Base-by-base conservation (phyloP, 257 asterid species). In the Gentiana straminea region DNA sequence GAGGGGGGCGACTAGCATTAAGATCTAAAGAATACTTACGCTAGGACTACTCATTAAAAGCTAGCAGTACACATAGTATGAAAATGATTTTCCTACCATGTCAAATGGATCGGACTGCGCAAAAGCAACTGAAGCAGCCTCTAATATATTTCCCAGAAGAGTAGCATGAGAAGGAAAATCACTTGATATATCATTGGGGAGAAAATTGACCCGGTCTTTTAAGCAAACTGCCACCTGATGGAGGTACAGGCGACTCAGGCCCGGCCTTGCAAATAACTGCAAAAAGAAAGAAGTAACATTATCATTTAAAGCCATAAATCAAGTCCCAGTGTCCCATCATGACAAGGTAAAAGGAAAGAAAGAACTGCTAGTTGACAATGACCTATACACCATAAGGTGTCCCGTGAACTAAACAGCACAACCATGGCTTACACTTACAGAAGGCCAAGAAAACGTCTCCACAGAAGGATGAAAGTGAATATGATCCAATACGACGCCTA, bases 141-240 rank as follows among this genome's bases (percentile, higher is more conserved):
- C 97, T 79, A 88, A 66, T 53, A 92, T 69, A 70, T 92, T 92
- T 59, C 90, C 95, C 52, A 92, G 77, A 62, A 88, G 85, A 77
- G 94, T 83, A 64, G 97, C 97, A 73, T 80, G 74, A 60, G 88
- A 78, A 66, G 99, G 99, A 68, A 77, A 75, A 66, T 92, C 94
- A 59, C 63, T 73, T 61, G 94, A 78, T 73, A 77, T 58, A 74
- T 83, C 95, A 75, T 73, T 70, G 60, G 93, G 86, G 51, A 83
- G 79, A 70, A 81, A 71, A 73, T 68, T 79, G 57, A 64, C 37
- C 63, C 73, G 80, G 74, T 77, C 89, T 71, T 84, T 84, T 64
- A 76, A 83, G 73, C 77, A 72, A 57, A 76, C 62, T 61, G 78
- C 88, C 89, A 88, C 81, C 74, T 83, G 86, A 75, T 70, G 90